Evolutionary conservation across 139 green algal genomes (phyloP), one percentile per base, ranked within the genome.

Genomic region (Zygnema circumcarinatum): DNA sequence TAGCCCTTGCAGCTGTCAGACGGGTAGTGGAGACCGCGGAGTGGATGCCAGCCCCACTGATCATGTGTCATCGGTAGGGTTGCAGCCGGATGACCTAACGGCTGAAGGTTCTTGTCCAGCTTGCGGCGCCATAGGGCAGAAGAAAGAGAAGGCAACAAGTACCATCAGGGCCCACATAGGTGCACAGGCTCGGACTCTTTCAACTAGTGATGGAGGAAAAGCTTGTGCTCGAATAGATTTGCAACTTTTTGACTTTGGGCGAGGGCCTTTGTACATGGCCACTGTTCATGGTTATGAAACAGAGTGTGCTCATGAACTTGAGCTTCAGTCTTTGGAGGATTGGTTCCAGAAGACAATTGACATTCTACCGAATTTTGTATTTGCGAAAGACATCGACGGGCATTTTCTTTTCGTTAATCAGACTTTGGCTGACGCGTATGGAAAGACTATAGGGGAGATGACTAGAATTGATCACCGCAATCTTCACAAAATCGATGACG

Each of bases 351-450:
- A 78, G 11, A 78, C 69, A 11, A 42, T 42, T 11, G 69, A 78
- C 16, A 39, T 78, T 3, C 16, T 78, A 11, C 69, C 69, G 16
- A 11, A 78, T 25, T 36, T 78, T 11, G 69, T 78, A 11, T 78
- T 78, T 42, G 69, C 69, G 35, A 78, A 78, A 42, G 69, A 78
- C 16, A 42, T 3, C 16, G 69, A 78, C 16, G 69, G 69, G 7
- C 69, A 41, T 25, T 78, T 78, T 42, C 7, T 78, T 40, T 78
- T 78, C 16, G 69, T 42, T 3, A 78, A 78, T 42, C 3, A 78
- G 16, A 62, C 7, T 25, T 62, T 62, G 47, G 47, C 47, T 7
- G 47, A 62, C 7, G 47, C 47, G 7, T 62, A 62, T 62, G 47
- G 47, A 62, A 62, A 62, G 16, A 62, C 47, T 25, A 16, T 62